A percentile compares a stretch with the other conserved stretches of the same genome.
These are phyloP conservation scores for Tolypocladium cylindrosporum DNA, from an alignment of 2,329 filamentous ascomycete genomes.

Conservation along the genomic window DNA sequence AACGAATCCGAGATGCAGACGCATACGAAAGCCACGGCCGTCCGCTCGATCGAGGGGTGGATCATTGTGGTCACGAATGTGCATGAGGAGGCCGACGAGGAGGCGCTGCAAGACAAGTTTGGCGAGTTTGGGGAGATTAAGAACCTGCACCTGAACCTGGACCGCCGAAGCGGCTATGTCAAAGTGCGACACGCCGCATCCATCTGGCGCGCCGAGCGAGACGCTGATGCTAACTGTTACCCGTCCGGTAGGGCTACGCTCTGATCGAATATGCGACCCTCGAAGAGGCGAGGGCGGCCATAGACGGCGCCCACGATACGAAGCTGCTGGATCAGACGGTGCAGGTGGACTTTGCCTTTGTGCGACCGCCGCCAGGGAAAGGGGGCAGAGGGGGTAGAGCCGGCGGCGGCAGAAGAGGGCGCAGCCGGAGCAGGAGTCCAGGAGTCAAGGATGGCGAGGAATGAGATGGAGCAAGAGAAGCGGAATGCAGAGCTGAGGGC, in stretches of 20 bases:
- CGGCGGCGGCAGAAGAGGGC: constrained; percentile 29
- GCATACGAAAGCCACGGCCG: constrained; percentile 63
- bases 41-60: constrained; percentile 83
- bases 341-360: constrained; percentile 76
- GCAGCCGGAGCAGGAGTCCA: constrained; percentile 41
- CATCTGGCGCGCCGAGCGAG: not conserved
- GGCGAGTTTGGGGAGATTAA: constrained; percentile 80
- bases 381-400: constrained; percentile 26
- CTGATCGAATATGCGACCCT: constrained; percentile 77
- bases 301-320: constrained; percentile 66
- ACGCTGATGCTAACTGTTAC: not conserved
- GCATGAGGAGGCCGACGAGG: constrained; percentile 78
- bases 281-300: constrained; percentile 69
- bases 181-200: constrained; percentile 45
- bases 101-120: constrained; percentile 72
- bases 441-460: constrained; percentile 25
- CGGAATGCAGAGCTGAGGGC: not conserved
- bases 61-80: constrained; percentile 81
- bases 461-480: constrained; percentile 2
- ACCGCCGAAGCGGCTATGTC: constrained; percentile 74
- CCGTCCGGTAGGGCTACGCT: constrained; percentile 57
- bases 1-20: constrained; percentile 61
- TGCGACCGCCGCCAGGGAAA: constrained; percentile 59
- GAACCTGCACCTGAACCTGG: constrained; percentile 76
- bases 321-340: constrained; percentile 77